phyloP scores from a whole-genome alignment of 208 protist species.

The Angomonas ambiguus region DNA sequence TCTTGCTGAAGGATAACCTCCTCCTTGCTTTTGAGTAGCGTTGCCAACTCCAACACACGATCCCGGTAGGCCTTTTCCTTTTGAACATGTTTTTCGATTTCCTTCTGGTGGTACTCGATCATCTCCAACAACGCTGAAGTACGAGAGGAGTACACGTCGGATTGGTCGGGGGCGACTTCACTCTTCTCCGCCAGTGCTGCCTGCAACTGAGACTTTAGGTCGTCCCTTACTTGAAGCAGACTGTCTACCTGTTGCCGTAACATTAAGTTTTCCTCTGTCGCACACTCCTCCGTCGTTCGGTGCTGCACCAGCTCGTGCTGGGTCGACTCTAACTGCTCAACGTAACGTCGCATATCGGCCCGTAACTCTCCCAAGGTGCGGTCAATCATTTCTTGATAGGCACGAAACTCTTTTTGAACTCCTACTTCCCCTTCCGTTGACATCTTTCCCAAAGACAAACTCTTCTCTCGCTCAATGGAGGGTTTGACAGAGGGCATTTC shows the following conservation, averaged over 20 bases:
- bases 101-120: constrained; percentile 42
- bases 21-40: constrained; percentile 21
- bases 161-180: background rate
- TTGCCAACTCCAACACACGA: constrained; percentile 49
- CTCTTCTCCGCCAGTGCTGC: background rate
- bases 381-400: constrained; percentile 55
- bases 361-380: constrained; percentile 41
- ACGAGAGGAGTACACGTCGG: constrained; percentile 19
- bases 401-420: constrained; percentile 40
- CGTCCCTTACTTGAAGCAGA: background rate
- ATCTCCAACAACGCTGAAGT: constrained; percentile 31
- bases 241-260: background rate
- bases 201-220: background rate
- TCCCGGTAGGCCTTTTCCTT: constrained; percentile 50
- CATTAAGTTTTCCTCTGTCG: constrained; percentile 5
- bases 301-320: constrained; percentile 19
- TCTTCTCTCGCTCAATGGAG: background rate
- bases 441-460: constrained; percentile 15
- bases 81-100: constrained; percentile 40
- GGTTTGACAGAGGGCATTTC: background rate
- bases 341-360: constrained; percentile 28
- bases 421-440: constrained; percentile 14
- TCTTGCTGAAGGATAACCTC: constrained; percentile 7
- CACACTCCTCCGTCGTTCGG: constrained; percentile 10
- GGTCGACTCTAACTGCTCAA: constrained; percentile 23